A percentile compares a stretch with the other conserved stretches of the same genome.
Evolutionary conservation across 2,329 filamentous ascomycete species (phyloP).

Genomic region (Elsinoe fawcettii): DNA sequence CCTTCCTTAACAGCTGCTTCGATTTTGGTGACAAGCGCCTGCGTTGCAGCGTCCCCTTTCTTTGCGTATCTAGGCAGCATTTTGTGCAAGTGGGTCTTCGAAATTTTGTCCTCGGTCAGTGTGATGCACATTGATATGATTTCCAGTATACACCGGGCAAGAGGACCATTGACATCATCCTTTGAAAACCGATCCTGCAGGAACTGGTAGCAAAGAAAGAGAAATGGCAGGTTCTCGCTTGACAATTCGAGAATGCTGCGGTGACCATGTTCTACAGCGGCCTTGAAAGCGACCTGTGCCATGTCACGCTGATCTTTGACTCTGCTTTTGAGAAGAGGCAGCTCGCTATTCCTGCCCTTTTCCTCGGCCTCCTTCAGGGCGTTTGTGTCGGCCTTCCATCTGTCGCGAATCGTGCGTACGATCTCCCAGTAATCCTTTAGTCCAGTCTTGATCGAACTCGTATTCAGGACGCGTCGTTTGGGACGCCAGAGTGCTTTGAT

Average conservation of each 20-base stretch:
- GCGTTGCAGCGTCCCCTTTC: conserved; percentile 58
- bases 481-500: conserved; percentile 55
- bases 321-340: conserved; percentile 48
- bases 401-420: conserved; percentile 51
- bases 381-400: conserved; percentile 52
- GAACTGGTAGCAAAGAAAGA: conserved; percentile 43
- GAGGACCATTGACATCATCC: conserved; percentile 37
- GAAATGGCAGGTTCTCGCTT: conserved; percentile 31
- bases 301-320: conserved; percentile 51
- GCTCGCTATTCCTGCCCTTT: conserved; percentile 47
- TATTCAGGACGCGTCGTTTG: conserved; percentile 42
- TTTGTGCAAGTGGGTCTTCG: conserved; percentile 58
- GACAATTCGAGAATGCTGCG: conserved; percentile 39
- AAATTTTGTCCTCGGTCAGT: conserved; percentile 50
- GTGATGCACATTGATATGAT: conserved; percentile 57
- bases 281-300: conserved; percentile 45
- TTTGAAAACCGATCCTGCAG: conserved; percentile 40
- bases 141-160: conserved; percentile 41
- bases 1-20: conserved; percentile 34
- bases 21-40: conserved; percentile 53
- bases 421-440: conserved; percentile 53
- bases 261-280: conserved; percentile 41
- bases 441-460: conserved; percentile 47
- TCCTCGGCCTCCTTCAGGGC: conserved; percentile 52
- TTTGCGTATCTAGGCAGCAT: conserved; percentile 57